These are phyloP conservation scores for Eutypella sp. DNA, from an alignment of 2,329 filamentous ascomycete genomes.

Conservation along the genomic window DNA sequence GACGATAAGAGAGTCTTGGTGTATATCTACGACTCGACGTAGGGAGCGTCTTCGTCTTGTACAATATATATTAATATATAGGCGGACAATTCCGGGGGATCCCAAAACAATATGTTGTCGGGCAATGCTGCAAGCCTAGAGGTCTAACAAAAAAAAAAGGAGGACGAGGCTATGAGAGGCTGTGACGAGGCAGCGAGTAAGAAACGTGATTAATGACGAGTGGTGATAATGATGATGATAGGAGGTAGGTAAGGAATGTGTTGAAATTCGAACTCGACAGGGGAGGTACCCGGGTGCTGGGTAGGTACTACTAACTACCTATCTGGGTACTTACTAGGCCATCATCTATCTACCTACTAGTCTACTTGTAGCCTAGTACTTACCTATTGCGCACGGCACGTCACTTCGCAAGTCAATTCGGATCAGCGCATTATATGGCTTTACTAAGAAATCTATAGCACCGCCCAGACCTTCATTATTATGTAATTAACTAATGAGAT, in stretches of 20 bases:
- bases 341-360: no score
- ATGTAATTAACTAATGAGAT: no score
- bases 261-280: neutral
- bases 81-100: no score
- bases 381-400: neutral
- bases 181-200: neutral
- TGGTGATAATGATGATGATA: neutral
- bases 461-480: neutral
- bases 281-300: no score
- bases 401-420: slow-evolving; percentile 1
- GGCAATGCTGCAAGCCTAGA: neutral
- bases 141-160: neutral
- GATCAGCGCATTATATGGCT: neutral
- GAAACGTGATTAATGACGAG: neutral
- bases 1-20: neutral
- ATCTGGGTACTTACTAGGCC: no score
- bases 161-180: neutral
- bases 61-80: neutral
- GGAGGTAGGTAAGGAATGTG: neutral
- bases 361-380: no score
- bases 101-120: neutral
- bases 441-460: neutral
- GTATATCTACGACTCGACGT: neutral
- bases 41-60: neutral
- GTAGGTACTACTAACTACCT: no score